Evolutionary conservation across 108 stramenopile species (phyloP).

Genomic region (Conticribra guillardii): DNA sequence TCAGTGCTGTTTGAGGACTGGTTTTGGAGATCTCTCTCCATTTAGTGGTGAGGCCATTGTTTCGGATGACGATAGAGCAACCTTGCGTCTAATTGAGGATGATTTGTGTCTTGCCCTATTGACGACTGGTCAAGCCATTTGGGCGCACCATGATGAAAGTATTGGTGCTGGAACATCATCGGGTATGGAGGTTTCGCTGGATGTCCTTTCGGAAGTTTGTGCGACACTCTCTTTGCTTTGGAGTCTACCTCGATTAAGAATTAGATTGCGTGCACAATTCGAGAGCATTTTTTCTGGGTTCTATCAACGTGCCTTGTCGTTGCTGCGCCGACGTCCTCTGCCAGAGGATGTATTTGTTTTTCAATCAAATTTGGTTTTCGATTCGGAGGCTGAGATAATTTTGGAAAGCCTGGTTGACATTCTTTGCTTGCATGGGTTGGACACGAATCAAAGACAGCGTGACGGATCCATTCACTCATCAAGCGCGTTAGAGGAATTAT

Average conservation of each 20-base stretch:
- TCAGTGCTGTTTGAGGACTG: constrained; percentile 55
- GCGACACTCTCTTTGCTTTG: constrained; percentile 75
- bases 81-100: constrained; percentile 75
- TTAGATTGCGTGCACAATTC: constrained; percentile 67
- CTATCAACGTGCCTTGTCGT: constrained; percentile 79
- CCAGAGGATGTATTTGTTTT: constrained; percentile 67
- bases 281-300: constrained; percentile 88
- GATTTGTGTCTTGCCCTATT: constrained; percentile 84
- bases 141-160: constrained; percentile 64
- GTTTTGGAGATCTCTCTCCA: constrained; percentile 43
- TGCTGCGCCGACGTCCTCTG: constrained; percentile 65
- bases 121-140: constrained; percentile 84
- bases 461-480: constrained; percentile 20
- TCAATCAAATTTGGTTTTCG: constrained; percentile 79
- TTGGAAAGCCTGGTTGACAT: constrained; percentile 87
- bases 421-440: constrained; percentile 64
- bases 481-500: constrained; percentile 77
- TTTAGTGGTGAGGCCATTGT: constrained; percentile 33
- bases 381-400: constrained; percentile 84
- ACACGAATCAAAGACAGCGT: constrained; percentile 32
- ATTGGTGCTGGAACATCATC: constrained; percentile 8
- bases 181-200: constrained; percentile 41
- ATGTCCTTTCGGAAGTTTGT: constrained; percentile 83
- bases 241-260: constrained; percentile 60
- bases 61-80: constrained; percentile 33